Evolutionary conservation across 192 early-diverging fungal genomes (phyloP).

Genomic region (Gamsiella multidivaricata): DNA sequence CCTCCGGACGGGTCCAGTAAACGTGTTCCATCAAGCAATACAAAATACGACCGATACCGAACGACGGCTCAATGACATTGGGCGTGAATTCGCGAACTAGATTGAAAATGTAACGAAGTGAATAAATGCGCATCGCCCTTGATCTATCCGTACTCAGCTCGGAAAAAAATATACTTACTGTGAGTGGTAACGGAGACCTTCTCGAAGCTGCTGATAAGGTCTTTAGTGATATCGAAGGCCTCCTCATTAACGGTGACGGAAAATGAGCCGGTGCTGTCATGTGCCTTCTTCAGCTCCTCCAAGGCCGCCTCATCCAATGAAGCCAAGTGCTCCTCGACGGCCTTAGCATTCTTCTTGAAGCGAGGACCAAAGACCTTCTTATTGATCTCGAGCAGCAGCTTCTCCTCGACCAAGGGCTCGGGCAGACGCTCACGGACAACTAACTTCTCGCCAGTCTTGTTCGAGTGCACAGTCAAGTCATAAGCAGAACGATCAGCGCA

Average conservation of each 20-base stretch:
- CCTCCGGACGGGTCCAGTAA: constrained; percentile 89
- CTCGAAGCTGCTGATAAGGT: constrained; percentile 45
- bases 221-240: constrained; percentile 69
- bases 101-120: background rate
- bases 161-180: too few species aligned
- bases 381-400: constrained; percentile 87
- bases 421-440: constrained; percentile 90
- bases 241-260: constrained; percentile 71
- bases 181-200: constrained; percentile 45
- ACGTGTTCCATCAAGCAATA: constrained; percentile 96
- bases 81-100: constrained; percentile 94
- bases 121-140: background rate
- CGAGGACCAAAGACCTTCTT: constrained; percentile 95
- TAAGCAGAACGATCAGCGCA: constrained; percentile 99
- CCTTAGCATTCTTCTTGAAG: constrained; percentile 92
- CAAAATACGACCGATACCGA: constrained; percentile 98
- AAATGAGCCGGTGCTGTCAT: constrained; percentile 62
- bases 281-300: constrained; percentile 66
- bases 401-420: constrained; percentile 82
- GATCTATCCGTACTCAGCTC: too few species aligned
- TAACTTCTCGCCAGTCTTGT: constrained; percentile 91
- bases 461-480: constrained; percentile 92
- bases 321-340: constrained; percentile 82
- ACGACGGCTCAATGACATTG: constrained; percentile 99
- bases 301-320: constrained; percentile 64